Evolutionary conservation across 345 rosid species (phyloP), one percentile per base, ranked within the genome.

Genomic region (Brassica juncea): DNA sequence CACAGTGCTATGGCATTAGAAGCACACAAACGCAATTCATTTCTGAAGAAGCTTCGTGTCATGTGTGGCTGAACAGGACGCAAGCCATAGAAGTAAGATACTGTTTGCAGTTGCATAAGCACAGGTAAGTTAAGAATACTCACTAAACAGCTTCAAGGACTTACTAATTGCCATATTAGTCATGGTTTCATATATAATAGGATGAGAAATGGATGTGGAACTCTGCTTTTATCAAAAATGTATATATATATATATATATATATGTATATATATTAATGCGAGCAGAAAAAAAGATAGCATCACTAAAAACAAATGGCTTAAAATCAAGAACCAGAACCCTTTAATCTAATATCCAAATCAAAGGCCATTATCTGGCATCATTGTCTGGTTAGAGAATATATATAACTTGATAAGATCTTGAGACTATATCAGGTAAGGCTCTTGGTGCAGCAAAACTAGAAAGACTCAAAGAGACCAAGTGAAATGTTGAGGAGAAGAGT

Each of bases 401-500:
- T 2, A 28, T 27, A 74, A 27, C 14, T 49, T 49, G 30, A 75
- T 66, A 55, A 70, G 42, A 66, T 27, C 70, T 67, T 73, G 34
- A 27, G 70, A 32, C 65, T 47, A 16, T 58, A 73, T 23, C 57
- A 61, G 65, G 34, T 74, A 39, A 59, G 66, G 77, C 64, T 44
- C 68, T 66, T 65, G 57, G 68, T 35, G 80, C 52, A 77, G 80
- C 2, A 8, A 58, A 76, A 42, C 21, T 16, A 37, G 61, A 47
- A 60, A 39, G n/a, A 58, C 72, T 83, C 80, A 91, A 30, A 88
- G 96, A 14, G 91, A 86, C 93, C 93, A 91, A 80, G 89, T 79
- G 79, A 84, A 86, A 66, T 86, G 84, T 73, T 82, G 89, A 65
- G 86, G 27, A 58, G 82, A 74, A 34, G 80, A 47, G 80, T 87